Conservation (phyloP, 148 eudicot species). For the Vaccinium corymbosum region DNA sequence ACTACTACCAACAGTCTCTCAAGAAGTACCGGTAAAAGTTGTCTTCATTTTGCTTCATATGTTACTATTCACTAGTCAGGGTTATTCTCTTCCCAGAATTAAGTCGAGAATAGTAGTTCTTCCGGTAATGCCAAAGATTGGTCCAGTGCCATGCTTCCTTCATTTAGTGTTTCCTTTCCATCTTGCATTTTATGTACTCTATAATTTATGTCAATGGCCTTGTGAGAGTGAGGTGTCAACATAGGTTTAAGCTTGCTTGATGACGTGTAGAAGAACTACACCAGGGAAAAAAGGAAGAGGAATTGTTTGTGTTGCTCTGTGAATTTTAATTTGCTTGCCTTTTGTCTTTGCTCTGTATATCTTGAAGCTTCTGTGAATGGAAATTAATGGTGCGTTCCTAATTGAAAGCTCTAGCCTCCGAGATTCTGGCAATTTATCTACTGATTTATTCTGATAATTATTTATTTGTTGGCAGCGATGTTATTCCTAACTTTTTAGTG, state of each 20-base stretch:
- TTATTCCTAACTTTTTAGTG: neutral
- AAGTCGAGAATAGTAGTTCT: neutral
- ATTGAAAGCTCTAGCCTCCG: neutral
- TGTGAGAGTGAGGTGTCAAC: neutral
- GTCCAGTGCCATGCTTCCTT: neutral
- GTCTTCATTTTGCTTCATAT: neutral
- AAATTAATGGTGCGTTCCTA: neutral
- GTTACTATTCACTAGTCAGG: neutral
- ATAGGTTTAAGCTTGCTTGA: neutral
- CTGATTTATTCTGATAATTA: neutral
- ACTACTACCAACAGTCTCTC: constrained; percentile 65
- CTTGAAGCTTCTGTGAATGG: neutral
- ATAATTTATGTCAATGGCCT: neutral
- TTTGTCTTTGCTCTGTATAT: neutral
- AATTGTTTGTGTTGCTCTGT: neutral
- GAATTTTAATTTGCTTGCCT: neutral
- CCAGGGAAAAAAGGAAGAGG: neutral
- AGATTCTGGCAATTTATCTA: neutral
- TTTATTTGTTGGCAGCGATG: neutral
- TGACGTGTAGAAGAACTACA: neutral
- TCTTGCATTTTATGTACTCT: neutral
- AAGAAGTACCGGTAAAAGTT: constrained; percentile 58
- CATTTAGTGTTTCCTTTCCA: neutral
- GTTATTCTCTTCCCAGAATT: neutral
- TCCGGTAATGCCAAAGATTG: neutral